Percentiles rank a stretch among this genome's conserved stretches.
Evolutionary conservation across 2,329 filamentous ascomycete species (phyloP).

Genomic region (Macrophomina tecta): DNA sequence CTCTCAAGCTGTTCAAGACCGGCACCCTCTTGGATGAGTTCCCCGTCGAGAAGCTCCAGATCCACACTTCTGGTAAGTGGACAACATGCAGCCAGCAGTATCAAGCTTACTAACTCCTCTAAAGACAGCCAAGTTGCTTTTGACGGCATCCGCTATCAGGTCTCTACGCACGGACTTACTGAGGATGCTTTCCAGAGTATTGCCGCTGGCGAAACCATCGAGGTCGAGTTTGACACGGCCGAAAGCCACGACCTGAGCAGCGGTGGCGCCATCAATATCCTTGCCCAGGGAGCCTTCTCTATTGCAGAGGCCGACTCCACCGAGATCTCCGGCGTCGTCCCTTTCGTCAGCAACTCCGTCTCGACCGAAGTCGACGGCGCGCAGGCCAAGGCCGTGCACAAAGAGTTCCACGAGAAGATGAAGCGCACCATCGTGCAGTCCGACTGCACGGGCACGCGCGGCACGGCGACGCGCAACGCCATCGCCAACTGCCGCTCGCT

Average conservation of each 20-base stretch:
- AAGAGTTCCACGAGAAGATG: slow-evolving; percentile 55
- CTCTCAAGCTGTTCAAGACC: slow-evolving; percentile 60
- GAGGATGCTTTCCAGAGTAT: slow-evolving; percentile 60
- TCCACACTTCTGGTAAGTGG: slow-evolving; percentile 49
- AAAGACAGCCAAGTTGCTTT: slow-evolving; percentile 55
- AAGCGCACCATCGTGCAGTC: slow-evolving; percentile 47
- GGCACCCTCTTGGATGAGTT: slow-evolving; percentile 59
- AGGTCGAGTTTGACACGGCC: slow-evolving; percentile 61
- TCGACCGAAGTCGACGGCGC: slow-evolving; percentile 65
- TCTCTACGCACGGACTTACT: slow-evolving; percentile 53
- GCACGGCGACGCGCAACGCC: slow-evolving; percentile 55
- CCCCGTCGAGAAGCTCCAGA: slow-evolving; percentile 61
- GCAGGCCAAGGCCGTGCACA: slow-evolving; percentile 57
- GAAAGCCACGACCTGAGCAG: slow-evolving; percentile 59
- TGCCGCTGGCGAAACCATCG: slow-evolving; percentile 54
- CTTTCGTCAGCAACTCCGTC: slow-evolving; percentile 64
- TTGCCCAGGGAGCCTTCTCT: slow-evolving; percentile 62
- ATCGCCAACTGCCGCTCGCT: slow-evolving; percentile 61
- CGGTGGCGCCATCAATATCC: slow-evolving; percentile 62
- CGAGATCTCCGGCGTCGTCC: slow-evolving; percentile 60
- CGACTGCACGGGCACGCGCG: slow-evolving; percentile 59
- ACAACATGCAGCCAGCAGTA: not conserved
- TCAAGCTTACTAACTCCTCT: not conserved
- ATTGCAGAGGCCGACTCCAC: slow-evolving; percentile 60
- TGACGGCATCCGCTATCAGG: slow-evolving; percentile 60